Percentiles rank a stretch among this genome's conserved stretches.
phyloP scores from a whole-genome alignment of 176 grass and related monocot species.

The Bothriochloa decipiens region DNA sequence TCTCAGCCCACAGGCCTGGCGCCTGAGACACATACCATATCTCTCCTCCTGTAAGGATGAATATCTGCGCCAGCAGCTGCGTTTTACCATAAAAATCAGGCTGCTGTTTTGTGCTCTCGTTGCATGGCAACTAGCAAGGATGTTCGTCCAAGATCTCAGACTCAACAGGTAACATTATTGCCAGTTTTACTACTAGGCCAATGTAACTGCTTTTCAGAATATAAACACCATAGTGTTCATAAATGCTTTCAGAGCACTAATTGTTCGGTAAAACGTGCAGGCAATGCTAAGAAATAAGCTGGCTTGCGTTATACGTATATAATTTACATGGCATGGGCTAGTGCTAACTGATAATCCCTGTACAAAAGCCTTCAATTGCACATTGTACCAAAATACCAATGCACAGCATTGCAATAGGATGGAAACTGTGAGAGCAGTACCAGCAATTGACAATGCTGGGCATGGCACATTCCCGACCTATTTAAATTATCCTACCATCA shows the following conservation, averaged over 20 bases:
- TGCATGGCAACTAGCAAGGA: too few relatives aligned
- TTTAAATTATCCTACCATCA: conserved; percentile 15
- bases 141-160: too few relatives aligned
- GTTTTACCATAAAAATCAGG: background rate
- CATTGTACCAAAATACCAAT: conserved; percentile 9
- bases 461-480: background rate
- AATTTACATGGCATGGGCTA: background rate
- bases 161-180: background rate
- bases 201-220: background rate
- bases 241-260: background rate
- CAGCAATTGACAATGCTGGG: conserved; percentile 7
- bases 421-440: background rate
- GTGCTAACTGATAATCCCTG: background rate
- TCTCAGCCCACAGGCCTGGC: too few relatives aligned
- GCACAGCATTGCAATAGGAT: background rate
- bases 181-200: background rate
- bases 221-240: background rate
- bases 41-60: too few relatives aligned
- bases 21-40: too few relatives aligned
- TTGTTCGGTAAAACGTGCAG: background rate
- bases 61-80: too few relatives aligned
- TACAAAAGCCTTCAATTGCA: conserved; percentile 1
- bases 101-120: background rate
- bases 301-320: background rate
- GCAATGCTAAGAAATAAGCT: conserved; percentile 2